Evolutionary conservation across 1,284 basidiomycete species (phyloP), one percentile per base, ranked within the genome.

Genomic region (Vanrija sp.): DNA sequence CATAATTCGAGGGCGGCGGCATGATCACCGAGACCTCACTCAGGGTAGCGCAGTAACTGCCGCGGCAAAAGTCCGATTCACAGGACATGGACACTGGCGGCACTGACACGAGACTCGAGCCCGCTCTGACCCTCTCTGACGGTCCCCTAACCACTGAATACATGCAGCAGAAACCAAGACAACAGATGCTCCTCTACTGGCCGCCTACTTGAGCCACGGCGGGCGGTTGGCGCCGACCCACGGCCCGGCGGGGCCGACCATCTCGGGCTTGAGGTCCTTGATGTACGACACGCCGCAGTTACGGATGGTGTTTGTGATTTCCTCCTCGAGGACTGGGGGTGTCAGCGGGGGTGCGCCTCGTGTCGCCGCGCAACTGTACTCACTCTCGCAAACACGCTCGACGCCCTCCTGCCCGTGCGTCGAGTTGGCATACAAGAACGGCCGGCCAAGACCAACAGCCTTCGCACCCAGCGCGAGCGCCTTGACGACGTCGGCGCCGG

Each of bases 241-340:
- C 9, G 73, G 72, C 18, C 74, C 74, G 1, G 61, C 60, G 0
- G 71, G 74, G 5, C 73, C 69, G 43, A 91, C 86, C 87, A 94
- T 85, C 67, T 89, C 86, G 0, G 91, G 90, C 42, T 79, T 83
- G 43, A 95, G 79, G 54, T 93, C 84, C 8, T 79, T 71, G 15
- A 82, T 62, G 16, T 66, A 69, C 7, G 69, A 72, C n/a, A 77
- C 79, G 9, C 81, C 81, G 38, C 79, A 71, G 49, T 81, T 75
- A 7, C 80, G 72, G 80, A 83, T 81, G 12, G 77, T 76, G 28
- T 80, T 78, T 19, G 75, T 74, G 47, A 83, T 79, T 66, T 83
- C 81, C 55, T 80, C 79, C 15, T 75, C 70, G 46, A 81, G 55
- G 55, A 82, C 78, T 79, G 26, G 25, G 21, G 38, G 28, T 6